Evolutionary conservation across 257 asterid species (phyloP), one percentile per base, ranked within the genome.

Genomic region (Plantago elongata): DNA sequence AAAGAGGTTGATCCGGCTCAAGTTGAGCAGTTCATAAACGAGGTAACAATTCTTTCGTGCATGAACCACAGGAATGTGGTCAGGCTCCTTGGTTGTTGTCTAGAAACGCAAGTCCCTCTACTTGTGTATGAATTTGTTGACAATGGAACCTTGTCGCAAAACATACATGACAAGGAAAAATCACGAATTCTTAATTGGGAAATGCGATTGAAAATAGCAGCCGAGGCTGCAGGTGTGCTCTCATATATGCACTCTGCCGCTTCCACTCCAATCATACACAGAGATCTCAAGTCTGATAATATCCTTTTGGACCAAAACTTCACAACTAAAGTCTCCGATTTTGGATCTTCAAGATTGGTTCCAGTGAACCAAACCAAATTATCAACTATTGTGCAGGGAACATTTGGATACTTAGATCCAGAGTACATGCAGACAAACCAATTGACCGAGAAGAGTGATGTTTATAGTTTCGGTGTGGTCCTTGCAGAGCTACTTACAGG

Each of bases 291-390:
- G 45, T 48, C 57, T 3, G 57, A 29, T 8, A 47, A 30, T 15
- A 47, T 49, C 4, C 42, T 16, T 11, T 0, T 14, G 5, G 57
- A 62, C 34, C 14, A 17, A 9, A 13, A 37, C n/a, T 62, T 62
- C 7, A 62, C 48, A 10, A 46, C 37, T 2, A 62, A 62, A 11
- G 57, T 37, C 1, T 7, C 38, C 7, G 37, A 62, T 48, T 62
- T 48, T 14, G 48, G 67, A 49, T 57, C 59, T 13, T 62, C 67
- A 49, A 62, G 67, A 50, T 50, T 49, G 49, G 58, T 50, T 62
- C 67, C 49, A 13, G 9, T 49, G 29, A 57, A 62, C 49, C 59
- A 62, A 62, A 49, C 67, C 14, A 57, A 48, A 27, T 6, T 62
- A 49, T 37, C 18, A 29, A 50, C 59, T 2, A 50, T 62, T 57